A percentile compares a stretch with the other conserved stretches of the same genome.
Evolutionary conservation across 1,139 yeast species (phyloP).

Genomic region (Nakaseomyces nivariensis): DNA sequence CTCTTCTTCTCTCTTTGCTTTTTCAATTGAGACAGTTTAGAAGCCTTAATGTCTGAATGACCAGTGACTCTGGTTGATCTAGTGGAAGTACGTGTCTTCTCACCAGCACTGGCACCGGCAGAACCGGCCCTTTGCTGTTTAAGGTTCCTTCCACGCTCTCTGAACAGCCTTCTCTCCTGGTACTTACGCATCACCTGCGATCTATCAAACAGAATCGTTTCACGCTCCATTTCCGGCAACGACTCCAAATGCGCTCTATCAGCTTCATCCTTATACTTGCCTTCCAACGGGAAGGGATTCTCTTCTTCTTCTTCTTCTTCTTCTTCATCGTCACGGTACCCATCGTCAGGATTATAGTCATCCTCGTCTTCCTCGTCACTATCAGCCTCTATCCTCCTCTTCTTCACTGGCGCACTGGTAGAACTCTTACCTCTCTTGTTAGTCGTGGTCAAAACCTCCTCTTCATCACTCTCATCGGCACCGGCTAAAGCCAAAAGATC

Average conservation of each 20-base stretch:
- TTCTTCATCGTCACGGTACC: slow-evolving; percentile 15
- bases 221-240: slow-evolving; percentile 88
- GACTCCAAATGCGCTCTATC: slow-evolving; percentile 61
- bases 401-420: slow-evolving; percentile 19
- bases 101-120: slow-evolving; percentile 21
- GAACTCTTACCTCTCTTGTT: slow-evolving; percentile 21
- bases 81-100: slow-evolving; percentile 27
- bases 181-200: slow-evolving; percentile 82
- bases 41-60: slow-evolving; percentile 35
- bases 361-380: slow-evolving; percentile 31
- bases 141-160: slow-evolving; percentile 63
- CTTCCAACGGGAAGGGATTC: slow-evolving; percentile 88
- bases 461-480: slow-evolving; percentile 39
- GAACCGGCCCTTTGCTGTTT: slow-evolving; percentile 35
- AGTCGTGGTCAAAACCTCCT: slow-evolving; percentile 21
- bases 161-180: slow-evolving; percentile 72
- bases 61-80: slow-evolving; percentile 28
- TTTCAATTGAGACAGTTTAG: slow-evolving; percentile 71
- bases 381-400: slow-evolving; percentile 27
- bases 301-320: slow-evolving; percentile 30
- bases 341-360: slow-evolving; percentile 28
- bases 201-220: slow-evolving; percentile 82
- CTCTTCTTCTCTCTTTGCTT: slow-evolving; percentile 70
- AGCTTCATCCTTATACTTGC: slow-evolving; percentile 73
- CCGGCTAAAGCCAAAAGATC: slow-evolving; percentile 90